Evolutionary conservation across 805 yeast species (phyloP).

Genomic region (Pichia pseudocactophila): DNA sequence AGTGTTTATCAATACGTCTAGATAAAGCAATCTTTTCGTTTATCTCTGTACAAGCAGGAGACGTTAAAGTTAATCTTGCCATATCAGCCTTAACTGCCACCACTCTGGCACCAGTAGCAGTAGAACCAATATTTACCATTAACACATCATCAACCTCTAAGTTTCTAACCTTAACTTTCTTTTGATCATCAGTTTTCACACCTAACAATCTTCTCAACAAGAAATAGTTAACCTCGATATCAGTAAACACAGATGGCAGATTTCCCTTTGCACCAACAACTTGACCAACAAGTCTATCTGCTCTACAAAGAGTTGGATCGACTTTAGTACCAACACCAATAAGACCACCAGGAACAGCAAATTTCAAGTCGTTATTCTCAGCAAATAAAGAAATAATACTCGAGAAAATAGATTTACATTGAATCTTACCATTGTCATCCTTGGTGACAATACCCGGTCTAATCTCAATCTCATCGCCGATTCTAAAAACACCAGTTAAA

Average conservation of each 20-base stretch:
- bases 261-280: slow-evolving; percentile 97
- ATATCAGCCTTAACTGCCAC: slow-evolving; percentile 97
- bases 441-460: slow-evolving; percentile 98
- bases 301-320: slow-evolving; percentile 98
- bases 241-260: slow-evolving; percentile 92
- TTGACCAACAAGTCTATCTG: slow-evolving; percentile 98
- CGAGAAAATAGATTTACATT: slow-evolving; percentile 92
- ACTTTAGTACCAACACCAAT: slow-evolving; percentile 99
- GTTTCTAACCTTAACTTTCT: slow-evolving; percentile 93
- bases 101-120: slow-evolving; percentile 99
- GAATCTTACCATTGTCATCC: slow-evolving; percentile 79
- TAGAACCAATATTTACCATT: slow-evolving; percentile 98
- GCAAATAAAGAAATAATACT: slow-evolving; percentile 92
- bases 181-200: slow-evolving; percentile 96
- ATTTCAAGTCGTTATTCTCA: slow-evolving; percentile 94
- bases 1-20: slow-evolving; percentile 98
- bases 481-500: slow-evolving; percentile 89
- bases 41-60: slow-evolving; percentile 98
- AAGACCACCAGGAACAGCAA: slow-evolving; percentile 99
- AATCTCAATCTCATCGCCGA: slow-evolving; percentile 97
- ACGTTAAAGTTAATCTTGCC: slow-evolving; percentile 94
- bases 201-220: slow-evolving; percentile 93
- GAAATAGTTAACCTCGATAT: slow-evolving; percentile 95
- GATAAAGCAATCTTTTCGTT: slow-evolving; percentile 98
- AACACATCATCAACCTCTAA: slow-evolving; percentile 89